Conservation (phyloP, 2,329 filamentous ascomycete species). For the Monilinia vaccinii-corymbosi region DNA sequence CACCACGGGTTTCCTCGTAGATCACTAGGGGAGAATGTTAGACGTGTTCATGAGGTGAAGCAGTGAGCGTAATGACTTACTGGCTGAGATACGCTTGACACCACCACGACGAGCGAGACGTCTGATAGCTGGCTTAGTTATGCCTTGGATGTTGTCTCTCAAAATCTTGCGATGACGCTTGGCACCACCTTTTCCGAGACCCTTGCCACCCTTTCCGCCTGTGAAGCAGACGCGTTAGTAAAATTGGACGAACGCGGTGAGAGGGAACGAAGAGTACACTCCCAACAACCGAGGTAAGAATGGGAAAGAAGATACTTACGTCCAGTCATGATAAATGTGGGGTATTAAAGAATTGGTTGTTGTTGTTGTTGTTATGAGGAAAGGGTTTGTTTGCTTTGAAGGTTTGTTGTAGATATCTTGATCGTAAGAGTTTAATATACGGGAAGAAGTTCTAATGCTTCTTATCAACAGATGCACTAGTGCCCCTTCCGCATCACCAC, state of each 20-base stretch:
- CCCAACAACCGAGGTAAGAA: background rate
- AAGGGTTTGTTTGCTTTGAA: too few species aligned
- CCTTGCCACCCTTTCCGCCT: slow-evolving; percentile 67
- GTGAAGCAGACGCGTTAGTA: slow-evolving; percentile 22
- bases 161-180: slow-evolving; percentile 99
- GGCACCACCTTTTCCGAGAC: slow-evolving; percentile 94
- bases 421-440: slow-evolving; percentile 8
- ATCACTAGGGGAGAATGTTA: slow-evolving; percentile 45
- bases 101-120: slow-evolving; percentile 98
- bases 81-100: slow-evolving; percentile 99
- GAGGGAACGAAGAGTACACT: background rate
- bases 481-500: slow-evolving; percentile 24
- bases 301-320: slow-evolving; percentile 36
- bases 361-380: background rate
- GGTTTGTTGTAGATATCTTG: background rate
- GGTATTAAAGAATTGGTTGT: slow-evolving; percentile 1
- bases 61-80: slow-evolving; percentile 36
- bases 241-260: background rate
- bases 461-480: slow-evolving; percentile 20
- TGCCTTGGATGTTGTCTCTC: slow-evolving; percentile 99
- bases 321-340: slow-evolving; percentile 45
- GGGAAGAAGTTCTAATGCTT: slow-evolving; percentile 9
- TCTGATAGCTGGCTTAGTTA: slow-evolving; percentile 96
- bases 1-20: slow-evolving; percentile 75
- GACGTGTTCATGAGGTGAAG: slow-evolving; percentile 25